Evolutionary conservation across 2,329 filamentous ascomycete species (phyloP), one percentile per base, ranked within the genome.

Genomic region (Whalleya microplaca): DNA sequence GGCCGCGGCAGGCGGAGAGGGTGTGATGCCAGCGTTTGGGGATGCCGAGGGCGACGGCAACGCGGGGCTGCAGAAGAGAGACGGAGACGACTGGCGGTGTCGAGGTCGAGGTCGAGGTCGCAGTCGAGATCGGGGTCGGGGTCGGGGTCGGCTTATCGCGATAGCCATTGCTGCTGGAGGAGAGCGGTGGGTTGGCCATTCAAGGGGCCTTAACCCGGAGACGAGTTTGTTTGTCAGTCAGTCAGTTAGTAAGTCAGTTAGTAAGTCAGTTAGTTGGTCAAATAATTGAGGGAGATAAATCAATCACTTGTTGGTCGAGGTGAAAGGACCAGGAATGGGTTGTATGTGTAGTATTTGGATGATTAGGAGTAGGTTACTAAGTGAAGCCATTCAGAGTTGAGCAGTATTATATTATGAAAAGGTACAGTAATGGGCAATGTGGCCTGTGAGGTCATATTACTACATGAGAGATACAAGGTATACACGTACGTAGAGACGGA

Each of bases 31-130:
- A 94, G 59, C 80, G 80, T 60, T 80, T 80, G 51, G 88, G 86
- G 16, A 95, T 84, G 49, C 90, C 90, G 45, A 94, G 81, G 29
- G 91, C 83, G 65, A 92, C 89, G 61, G 90, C 90, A 53, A 94
- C 85, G 53, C 90, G 89, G 12, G 90, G 90, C 68, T 92, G 89
- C 43, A 92, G 79, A 50, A 87, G 76, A 16, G 82, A 70, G 21
- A 66, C 63, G 56, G 66, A 55, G 46, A 70, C 67, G 51, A 63
- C 56, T 16, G 32, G 32, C 32, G 32, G 32, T 12, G 32, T 12
- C 27, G 27, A 12, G 20, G 66, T n/a, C n/a, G n/a, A n/a, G n/a
- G n/a, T n/a, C n/a, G n/a, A n/a, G n/a, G n/a, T n/a, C n/a, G n/a
- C n/a, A n/a, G n/a, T n/a, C n/a, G n/a, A n/a, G n/a, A n/a, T n/a